Base-by-base conservation (phyloP, 352 stramenopile genomes). In the Plasmopara muralis region DNA sequence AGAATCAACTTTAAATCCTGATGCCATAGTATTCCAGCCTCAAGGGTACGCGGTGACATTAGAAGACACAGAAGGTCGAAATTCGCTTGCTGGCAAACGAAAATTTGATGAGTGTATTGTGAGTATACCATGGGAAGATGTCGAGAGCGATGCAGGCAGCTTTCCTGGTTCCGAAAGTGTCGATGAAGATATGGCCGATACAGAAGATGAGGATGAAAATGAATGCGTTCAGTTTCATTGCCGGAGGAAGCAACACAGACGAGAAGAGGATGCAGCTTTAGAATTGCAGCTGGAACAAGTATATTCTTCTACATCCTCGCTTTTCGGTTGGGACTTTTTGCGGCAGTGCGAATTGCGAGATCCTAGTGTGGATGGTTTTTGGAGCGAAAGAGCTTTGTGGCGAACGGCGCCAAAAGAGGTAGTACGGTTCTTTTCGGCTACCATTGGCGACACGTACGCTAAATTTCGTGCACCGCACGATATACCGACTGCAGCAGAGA, bases 321-420 rank as follows among this genome's bases (percentile, higher is more conserved):
- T 86, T n/a, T 79, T 87, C 43, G 82, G 82, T 20, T 93, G 79
- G 79, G 79, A 93, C 51, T 87, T 89, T 47, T 58, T 59, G 7
- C 55, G 58, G 15, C 79, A 89, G 49, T 69, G 74, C 6, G 74
- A 87, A 43, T 53, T 87, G 2, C 25, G 42, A 28, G 47, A 57
- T 9, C 15, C 47, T 1, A n/a, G 48, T 10, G 43, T 43, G 0
- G 50, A 57, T 43, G 52, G 74, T 5, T 55, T 64, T 2, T 90
- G 73, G 73, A 74, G 55, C 34, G 55, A 86, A 16, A 62, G 55
- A 0, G 78, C 62, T 15, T 59, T 88, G 9, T 90, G 77, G 77
- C 60, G 66, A 66, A 90, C 79, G 2, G 75, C 70, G 20, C 79
- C 82, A 2, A 70, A 72, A 13, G 71, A 88, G 38, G 82, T 92